Percentiles rank a stretch among this genome's conserved stretches.
phyloP scores from a whole-genome alignment of 2,329 filamentous ascomycete species.

The Trichoderma lentiforme region DNA sequence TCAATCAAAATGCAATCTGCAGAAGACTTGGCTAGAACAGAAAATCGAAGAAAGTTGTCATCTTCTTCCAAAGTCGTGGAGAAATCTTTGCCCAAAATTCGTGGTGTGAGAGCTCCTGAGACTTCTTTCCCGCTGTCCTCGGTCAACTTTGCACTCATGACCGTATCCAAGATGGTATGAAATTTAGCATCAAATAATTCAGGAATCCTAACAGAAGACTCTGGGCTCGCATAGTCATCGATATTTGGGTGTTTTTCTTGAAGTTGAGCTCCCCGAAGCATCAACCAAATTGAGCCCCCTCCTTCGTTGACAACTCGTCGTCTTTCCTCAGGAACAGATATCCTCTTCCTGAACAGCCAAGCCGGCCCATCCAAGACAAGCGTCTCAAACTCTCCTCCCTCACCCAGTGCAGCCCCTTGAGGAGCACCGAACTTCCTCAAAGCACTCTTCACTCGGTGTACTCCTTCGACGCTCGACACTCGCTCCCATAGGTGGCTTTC shows the following conservation, averaged over 20 bases:
- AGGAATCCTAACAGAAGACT: slow-evolving; percentile 52
- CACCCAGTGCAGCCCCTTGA: slow-evolving; percentile 74
- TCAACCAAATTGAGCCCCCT: slow-evolving; percentile 74
- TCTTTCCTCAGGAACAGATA: slow-evolving; percentile 57
- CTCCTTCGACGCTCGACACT: slow-evolving; percentile 58
- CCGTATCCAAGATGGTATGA: slow-evolving; percentile 35
- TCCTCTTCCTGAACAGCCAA: slow-evolving; percentile 67
- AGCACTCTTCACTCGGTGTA: slow-evolving; percentile 47
- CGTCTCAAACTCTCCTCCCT: slow-evolving; percentile 96
- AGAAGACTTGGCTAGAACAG: slow-evolving; percentile 33
- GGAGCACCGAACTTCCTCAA: slow-evolving; percentile 65
- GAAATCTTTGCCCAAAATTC: neutral
- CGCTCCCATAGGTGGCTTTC: slow-evolving; percentile 77
- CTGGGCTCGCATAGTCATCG: slow-evolving; percentile 7
- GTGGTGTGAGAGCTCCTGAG: neutral
- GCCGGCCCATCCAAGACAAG: slow-evolving; percentile 77
- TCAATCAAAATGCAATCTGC: slow-evolving; percentile 36
- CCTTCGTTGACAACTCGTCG: slow-evolving; percentile 59
- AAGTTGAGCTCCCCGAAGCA: slow-evolving; percentile 56
- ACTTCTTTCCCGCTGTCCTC: neutral
- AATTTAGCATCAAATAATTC: slow-evolving; percentile 65
- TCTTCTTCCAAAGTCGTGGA: slow-evolving; percentile 7
- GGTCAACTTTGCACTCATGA: neutral
- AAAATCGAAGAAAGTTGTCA: slow-evolving; percentile 36
- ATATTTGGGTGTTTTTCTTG: slow-evolving; percentile 37